A percentile compares a stretch with the other conserved stretches of the same genome.
Evolutionary conservation across 2,329 filamentous ascomycete species (phyloP).

Genomic region (Aureobasidium sp.): DNA sequence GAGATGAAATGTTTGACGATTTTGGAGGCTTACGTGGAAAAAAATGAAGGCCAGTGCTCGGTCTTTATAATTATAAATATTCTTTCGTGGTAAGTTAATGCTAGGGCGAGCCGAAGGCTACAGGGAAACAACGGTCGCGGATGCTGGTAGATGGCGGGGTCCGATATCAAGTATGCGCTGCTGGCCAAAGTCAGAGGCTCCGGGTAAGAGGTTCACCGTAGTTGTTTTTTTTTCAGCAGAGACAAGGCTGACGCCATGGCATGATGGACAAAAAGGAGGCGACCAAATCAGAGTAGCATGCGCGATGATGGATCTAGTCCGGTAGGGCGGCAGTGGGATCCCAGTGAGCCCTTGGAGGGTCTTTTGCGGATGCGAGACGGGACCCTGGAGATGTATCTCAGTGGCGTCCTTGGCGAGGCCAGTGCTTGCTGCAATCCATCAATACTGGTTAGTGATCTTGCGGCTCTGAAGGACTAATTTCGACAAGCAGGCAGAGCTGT

Average conservation of each 20-base stretch:
- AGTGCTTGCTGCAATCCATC: conserved; percentile 1
- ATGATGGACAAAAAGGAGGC: neutral
- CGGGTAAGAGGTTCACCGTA: neutral
- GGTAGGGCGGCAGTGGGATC: neutral
- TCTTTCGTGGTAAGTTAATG: neutral
- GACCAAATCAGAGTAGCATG: neutral
- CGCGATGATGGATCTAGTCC: neutral
- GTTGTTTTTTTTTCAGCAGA: neutral
- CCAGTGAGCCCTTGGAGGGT: neutral
- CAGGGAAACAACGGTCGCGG: conserved; percentile 1
- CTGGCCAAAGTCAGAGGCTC: neutral
- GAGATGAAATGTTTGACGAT: neutral
- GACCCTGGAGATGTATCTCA: conserved; percentile 5
- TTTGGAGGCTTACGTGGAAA: neutral
- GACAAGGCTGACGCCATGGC: neutral
- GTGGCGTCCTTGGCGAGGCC: conserved; percentile 9
- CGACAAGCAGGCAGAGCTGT: neutral
- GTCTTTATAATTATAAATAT: conserved; percentile 12
- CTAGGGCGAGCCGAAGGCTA: conserved; percentile 8
- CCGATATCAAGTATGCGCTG: neutral
- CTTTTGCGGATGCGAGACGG: neutral
- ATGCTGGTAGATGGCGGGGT: neutral
- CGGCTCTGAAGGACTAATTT: neutral
- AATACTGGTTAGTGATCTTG: neutral
- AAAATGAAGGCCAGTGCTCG: conserved; percentile 2